phyloP scores from a whole-genome alignment of 106 monocot species.

The Acorus calamus region DNA sequence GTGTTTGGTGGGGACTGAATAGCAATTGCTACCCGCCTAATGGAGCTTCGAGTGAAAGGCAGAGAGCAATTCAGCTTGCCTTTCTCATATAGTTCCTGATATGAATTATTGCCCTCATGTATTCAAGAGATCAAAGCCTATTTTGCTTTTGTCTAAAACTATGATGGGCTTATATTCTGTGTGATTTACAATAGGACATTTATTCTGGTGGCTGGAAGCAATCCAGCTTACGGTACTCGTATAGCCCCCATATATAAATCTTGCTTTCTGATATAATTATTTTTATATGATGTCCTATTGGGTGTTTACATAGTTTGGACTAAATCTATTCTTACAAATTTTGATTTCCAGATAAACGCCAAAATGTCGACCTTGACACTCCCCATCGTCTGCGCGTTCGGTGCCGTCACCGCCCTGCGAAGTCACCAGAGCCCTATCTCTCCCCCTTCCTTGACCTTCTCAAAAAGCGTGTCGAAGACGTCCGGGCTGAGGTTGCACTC shows the following conservation, averaged over 20 bases:
- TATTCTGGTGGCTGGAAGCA: too few relatives aligned
- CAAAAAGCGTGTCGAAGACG: slow-evolving; percentile 12
- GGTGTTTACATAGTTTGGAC: too few relatives aligned
- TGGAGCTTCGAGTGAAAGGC: slow-evolving; percentile 48
- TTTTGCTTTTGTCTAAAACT: slow-evolving; percentile 7
- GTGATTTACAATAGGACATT: too few relatives aligned
- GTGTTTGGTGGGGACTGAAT: too few relatives aligned
- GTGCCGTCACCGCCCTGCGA: slow-evolving; percentile 1
- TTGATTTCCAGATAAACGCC: slow-evolving; percentile 17
- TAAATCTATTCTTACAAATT: background rate
- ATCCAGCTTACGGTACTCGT: too few relatives aligned
- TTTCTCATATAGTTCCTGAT: slow-evolving; percentile 43
- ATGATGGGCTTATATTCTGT: slow-evolving; percentile 5
- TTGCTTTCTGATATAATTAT: too few relatives aligned
- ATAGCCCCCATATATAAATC: too few relatives aligned
- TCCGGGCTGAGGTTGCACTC: slow-evolving; percentile 18
- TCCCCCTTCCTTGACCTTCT: slow-evolving; percentile 18
- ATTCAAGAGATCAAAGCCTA: slow-evolving; percentile 7
- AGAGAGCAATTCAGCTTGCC: slow-evolving; percentile 14
- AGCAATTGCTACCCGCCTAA: too few relatives aligned
- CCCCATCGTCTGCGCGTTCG: slow-evolving; percentile 11
- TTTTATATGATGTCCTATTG: too few relatives aligned
- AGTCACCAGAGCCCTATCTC: background rate
- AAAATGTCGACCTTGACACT: slow-evolving; percentile 2
- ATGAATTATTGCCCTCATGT: slow-evolving; percentile 11